phyloP scores from a whole-genome alignment of 2,329 filamentous ascomycete species.

The Berkeleyomyces rouxiae region DNA sequence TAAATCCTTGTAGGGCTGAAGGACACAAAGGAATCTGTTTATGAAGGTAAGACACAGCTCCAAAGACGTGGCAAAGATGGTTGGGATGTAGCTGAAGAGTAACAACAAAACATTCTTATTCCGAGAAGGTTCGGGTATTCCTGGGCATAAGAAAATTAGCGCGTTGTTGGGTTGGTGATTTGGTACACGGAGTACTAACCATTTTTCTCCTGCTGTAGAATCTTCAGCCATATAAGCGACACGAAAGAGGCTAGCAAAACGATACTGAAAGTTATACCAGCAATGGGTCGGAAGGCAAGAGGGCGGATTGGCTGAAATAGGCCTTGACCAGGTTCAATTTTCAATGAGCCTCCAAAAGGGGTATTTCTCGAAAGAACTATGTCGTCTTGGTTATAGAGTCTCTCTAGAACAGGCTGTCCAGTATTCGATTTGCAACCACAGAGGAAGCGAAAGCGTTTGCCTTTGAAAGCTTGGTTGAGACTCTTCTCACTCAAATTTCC shows the following conservation, averaged over 20 bases:
- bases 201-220: slow-evolving; percentile 13
- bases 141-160: slow-evolving; percentile 14
- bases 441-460: slow-evolving; percentile 14
- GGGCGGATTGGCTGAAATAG: slow-evolving; percentile 17
- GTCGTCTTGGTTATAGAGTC: not conserved
- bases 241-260: slow-evolving; percentile 14
- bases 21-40: slow-evolving; percentile 34
- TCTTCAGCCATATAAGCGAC: slow-evolving; percentile 17
- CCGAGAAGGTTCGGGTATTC: slow-evolving; percentile 19
- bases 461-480: not conserved
- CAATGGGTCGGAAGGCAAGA: slow-evolving; percentile 13
- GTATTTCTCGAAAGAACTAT: not conserved
- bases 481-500: not conserved
- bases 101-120: slow-evolving; percentile 24
- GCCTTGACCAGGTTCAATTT: not conserved
- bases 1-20: slow-evolving; percentile 38
- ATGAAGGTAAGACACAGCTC: slow-evolving; percentile 41
- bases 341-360: not conserved
- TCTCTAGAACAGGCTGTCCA: not conserved
- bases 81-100: slow-evolving; percentile 35
- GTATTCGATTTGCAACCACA: slow-evolving; percentile 5
- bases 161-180: not conserved
- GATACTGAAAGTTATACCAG: slow-evolving; percentile 14
- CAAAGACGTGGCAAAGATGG: slow-evolving; percentile 34
- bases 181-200: slow-evolving; percentile 15